These are phyloP conservation scores for Endoconidiophora laricicola DNA, from an alignment of 2,329 filamentous ascomycete species.

Conservation along the genomic window DNA sequence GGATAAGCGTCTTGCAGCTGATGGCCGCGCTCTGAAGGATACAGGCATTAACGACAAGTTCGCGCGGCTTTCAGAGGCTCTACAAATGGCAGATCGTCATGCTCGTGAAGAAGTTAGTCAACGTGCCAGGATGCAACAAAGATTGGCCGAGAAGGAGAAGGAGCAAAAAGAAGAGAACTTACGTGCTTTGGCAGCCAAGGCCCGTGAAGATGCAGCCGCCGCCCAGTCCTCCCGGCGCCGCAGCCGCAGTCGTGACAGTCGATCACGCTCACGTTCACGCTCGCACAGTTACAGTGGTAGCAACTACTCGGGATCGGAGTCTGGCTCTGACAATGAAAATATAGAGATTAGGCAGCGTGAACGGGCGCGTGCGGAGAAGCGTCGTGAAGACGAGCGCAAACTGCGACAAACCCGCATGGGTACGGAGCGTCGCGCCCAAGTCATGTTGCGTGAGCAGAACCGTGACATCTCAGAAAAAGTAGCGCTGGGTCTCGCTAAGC, in stretches of 20 bases:
- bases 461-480: conserved; percentile 96
- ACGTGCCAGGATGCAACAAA: conserved; percentile 85
- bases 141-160: conserved; percentile 92
- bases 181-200: conserved; percentile 74
- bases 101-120: conserved; percentile 91
- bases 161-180: conserved; percentile 84
- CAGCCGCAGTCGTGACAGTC: not conserved
- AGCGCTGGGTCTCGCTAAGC: conserved; percentile 83
- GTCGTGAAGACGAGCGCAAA: conserved; percentile 73
- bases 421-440: conserved; percentile 74
- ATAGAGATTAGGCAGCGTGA: conserved; percentile 61
- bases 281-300: conserved; percentile 17
- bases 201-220: conserved; percentile 60
- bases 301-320: conserved; percentile 28
- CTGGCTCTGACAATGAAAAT: conserved; percentile 40
- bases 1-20: conserved; percentile 87
- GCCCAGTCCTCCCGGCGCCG: conserved; percentile 15
- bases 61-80: conserved; percentile 81
- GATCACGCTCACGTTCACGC: conserved; percentile 16
- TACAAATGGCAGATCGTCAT: conserved; percentile 88
- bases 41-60: conserved; percentile 98
- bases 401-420: conserved; percentile 91
- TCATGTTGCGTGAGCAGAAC: conserved; percentile 88
- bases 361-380: conserved; percentile 57
- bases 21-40: conserved; percentile 82